These are phyloP conservation scores for Clavispora phyllophila DNA, from an alignment of 805 yeast species.

Conservation along the genomic window DNA sequence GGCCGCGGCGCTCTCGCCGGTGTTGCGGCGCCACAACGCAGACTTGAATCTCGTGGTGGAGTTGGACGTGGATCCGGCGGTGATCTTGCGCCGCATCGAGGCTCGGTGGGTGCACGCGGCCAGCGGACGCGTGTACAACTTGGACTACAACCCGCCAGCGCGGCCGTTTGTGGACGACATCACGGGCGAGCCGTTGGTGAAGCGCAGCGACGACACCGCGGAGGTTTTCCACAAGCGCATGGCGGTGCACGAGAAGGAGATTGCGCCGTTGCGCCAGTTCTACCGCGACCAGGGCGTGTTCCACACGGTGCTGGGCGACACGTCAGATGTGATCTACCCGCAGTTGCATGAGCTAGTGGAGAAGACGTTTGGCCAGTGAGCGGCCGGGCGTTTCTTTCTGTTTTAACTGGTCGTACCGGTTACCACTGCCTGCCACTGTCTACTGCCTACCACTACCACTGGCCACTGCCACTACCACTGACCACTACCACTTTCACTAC, in stretches of 20 bases:
- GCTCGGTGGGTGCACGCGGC: slow-evolving; percentile 80
- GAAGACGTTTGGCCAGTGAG: slow-evolving; percentile 20
- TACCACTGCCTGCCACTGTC: too few relatives aligned
- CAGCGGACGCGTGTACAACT: slow-evolving; percentile 82
- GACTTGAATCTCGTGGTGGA: slow-evolving; percentile 75
- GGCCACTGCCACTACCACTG: too few relatives aligned
- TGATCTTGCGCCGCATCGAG: slow-evolving; percentile 74
- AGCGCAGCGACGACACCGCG: slow-evolving; percentile 79
- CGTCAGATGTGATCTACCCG: slow-evolving; percentile 83
- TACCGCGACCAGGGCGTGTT: slow-evolving; percentile 46
- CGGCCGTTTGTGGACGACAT: slow-evolving; percentile 76
- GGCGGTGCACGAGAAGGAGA: slow-evolving; percentile 51
- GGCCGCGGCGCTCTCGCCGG: slow-evolving; percentile 53
- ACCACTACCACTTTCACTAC: too few relatives aligned
- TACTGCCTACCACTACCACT: too few relatives aligned
- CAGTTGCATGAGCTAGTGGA: slow-evolving; percentile 44
- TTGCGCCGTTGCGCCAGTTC: slow-evolving; percentile 62
- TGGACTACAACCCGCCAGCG: slow-evolving; percentile 86
- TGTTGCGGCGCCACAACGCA: slow-evolving; percentile 34
- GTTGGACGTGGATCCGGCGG: slow-evolving; percentile 79
- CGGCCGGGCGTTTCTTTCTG: too few relatives aligned
- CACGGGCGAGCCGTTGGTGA: slow-evolving; percentile 80
- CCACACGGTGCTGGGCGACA: slow-evolving; percentile 60
- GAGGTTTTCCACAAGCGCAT: slow-evolving; percentile 67
- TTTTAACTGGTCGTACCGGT: too few relatives aligned